Conservation (phyloP, 2,329 filamentous ascomycete species). For the Balansia obtecta region DNA sequence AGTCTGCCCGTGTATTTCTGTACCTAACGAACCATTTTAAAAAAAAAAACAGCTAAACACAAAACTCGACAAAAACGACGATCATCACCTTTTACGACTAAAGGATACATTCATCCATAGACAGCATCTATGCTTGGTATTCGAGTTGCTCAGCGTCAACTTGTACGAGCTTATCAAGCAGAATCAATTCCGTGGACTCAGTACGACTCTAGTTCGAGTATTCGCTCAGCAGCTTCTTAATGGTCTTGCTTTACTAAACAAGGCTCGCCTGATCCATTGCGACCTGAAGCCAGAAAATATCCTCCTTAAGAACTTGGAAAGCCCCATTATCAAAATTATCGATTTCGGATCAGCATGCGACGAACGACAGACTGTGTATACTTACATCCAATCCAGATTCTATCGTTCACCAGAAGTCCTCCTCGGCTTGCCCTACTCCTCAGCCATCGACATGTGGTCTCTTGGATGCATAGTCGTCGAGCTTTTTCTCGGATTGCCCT, state of each 20-base stretch:
- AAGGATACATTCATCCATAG: slow-evolving; percentile 98
- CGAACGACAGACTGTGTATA: slow-evolving; percentile 96
- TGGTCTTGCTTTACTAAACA: slow-evolving; percentile 82
- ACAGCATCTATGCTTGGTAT: slow-evolving; percentile 92
- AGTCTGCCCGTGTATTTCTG: too few species aligned
- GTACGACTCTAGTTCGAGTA: slow-evolving; percentile 90
- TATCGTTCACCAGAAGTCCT: slow-evolving; percentile 95
- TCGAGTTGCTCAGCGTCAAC: slow-evolving; percentile 93
- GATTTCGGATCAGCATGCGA: slow-evolving; percentile 98
- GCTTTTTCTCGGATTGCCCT: slow-evolving; percentile 81
- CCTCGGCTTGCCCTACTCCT: slow-evolving; percentile 91
- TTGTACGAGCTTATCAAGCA: slow-evolving; percentile 98
- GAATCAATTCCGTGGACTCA: slow-evolving; percentile 94
- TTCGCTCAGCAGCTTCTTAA: slow-evolving; percentile 96
- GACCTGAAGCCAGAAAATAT: slow-evolving; percentile 98
- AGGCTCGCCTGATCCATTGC: slow-evolving; percentile 93
- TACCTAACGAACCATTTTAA: slow-evolving; percentile 13
- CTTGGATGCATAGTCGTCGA: slow-evolving; percentile 97
- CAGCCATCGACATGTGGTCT: slow-evolving; percentile 99
- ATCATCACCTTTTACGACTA: slow-evolving; percentile 85
- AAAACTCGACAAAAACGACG: slow-evolving; percentile 98
- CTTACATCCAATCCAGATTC: slow-evolving; percentile 96
- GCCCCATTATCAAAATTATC: slow-evolving; percentile 99
- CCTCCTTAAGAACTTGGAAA: slow-evolving; percentile 92
- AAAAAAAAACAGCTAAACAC: slow-evolving; percentile 91